Evolutionary conservation across 495 filamentous ascomycete genomes (phyloP).

Genomic region (Hypomontagnella monticulosa): DNA sequence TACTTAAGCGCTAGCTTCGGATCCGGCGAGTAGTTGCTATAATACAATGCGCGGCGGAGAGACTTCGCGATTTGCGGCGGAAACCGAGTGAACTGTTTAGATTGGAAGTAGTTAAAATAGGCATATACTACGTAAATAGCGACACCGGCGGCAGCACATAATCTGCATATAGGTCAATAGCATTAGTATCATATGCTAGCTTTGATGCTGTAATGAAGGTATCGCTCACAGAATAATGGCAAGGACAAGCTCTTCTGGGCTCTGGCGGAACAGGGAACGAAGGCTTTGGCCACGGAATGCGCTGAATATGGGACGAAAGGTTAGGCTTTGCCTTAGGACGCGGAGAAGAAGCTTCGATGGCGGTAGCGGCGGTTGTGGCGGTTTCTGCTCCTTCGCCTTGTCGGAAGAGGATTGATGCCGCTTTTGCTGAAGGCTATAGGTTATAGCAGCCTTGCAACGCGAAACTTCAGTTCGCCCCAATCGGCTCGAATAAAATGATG

Average conservation of each 20-base stretch:
- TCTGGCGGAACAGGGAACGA: constrained; percentile 47
- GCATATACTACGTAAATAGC: constrained; percentile 67
- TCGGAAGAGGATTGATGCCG: constrained; percentile 38
- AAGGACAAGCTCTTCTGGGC: constrained; percentile 54
- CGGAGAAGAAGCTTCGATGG: constrained; percentile 43
- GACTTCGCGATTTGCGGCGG: constrained; percentile 81
- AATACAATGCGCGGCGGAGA: constrained; percentile 87
- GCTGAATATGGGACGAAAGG: constrained; percentile 44
- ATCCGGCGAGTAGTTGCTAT: constrained; percentile 76
- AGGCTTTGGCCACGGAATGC: constrained; percentile 49
- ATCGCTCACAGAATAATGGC: constrained; percentile 46
- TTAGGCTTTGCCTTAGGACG: constrained; percentile 46
- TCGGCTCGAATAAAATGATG: not conserved
- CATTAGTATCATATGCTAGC: constrained; percentile 17
- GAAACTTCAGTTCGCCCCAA: not conserved
- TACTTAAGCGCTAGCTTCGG: constrained; percentile 79
- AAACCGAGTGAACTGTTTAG: constrained; percentile 67
- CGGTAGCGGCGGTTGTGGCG: constrained; percentile 36
- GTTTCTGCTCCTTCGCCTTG: constrained; percentile 34
- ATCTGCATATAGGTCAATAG: constrained; percentile 34
- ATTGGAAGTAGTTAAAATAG: constrained; percentile 75
- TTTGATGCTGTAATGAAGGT: not conserved
- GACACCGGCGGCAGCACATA: constrained; percentile 60
- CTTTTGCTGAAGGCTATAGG: constrained; percentile 28
- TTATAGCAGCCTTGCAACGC: constrained; percentile 2